A percentile compares a stretch with the other conserved stretches of the same genome.
These are phyloP conservation scores for Cercospora sesami DNA, from an alignment of 2,329 filamentous ascomycete species.

Conservation along the genomic window DNA sequence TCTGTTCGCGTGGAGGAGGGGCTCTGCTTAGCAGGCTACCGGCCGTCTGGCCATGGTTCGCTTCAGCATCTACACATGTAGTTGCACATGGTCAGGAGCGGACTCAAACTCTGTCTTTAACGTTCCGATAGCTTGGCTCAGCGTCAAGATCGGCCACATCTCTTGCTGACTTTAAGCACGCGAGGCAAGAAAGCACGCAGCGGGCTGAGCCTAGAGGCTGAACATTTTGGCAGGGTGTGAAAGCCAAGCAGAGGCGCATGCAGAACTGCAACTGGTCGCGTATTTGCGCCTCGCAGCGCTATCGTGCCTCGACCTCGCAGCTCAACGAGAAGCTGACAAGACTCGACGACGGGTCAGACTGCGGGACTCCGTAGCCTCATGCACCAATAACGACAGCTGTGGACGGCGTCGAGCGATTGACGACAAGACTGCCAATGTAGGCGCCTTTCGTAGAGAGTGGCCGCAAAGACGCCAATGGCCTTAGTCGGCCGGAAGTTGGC, in stretches of 20 bases:
- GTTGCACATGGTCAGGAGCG: constrained; percentile 9
- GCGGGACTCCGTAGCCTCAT: neutral
- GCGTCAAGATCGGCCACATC: constrained; percentile 5
- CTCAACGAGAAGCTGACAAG: neutral
- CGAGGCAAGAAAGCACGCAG: neutral
- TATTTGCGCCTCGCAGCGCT: neutral
- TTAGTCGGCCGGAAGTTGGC: neutral
- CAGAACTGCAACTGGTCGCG: neutral
- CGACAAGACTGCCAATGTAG: constrained; percentile 5
- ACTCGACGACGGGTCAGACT: neutral
- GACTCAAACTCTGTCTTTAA: constrained; percentile 1
- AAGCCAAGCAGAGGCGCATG: neutral
- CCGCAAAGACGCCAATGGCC: neutral
- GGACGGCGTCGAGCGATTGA: neutral
- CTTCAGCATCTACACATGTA: neutral
- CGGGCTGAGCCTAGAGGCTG: neutral
- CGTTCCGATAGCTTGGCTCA: constrained; percentile 1
- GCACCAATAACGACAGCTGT: neutral
- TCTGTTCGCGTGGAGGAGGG: neutral
- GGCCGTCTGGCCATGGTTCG: neutral
- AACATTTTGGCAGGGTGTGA: neutral
- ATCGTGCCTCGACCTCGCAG: neutral
- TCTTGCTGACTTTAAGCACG: neutral
- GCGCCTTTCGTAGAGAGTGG: neutral
- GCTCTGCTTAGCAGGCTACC: neutral